These are phyloP conservation scores for Rhizopogon salebrosus DNA, from an alignment of 768 basidiomycete genomes.

Conservation along the genomic window DNA sequence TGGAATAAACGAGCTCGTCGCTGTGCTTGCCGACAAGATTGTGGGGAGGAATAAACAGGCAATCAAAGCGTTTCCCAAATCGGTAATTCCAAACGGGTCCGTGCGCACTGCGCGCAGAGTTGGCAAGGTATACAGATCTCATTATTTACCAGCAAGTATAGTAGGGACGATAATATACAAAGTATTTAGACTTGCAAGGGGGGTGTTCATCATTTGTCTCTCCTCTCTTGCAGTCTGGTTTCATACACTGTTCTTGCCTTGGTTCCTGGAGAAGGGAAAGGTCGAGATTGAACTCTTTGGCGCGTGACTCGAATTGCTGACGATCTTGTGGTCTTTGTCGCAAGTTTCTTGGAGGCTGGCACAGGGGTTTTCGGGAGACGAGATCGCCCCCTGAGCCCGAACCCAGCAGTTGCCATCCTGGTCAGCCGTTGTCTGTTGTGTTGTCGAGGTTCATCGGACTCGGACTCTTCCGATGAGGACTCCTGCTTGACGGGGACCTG, in stretches of 20 bases:
- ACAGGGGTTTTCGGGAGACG: not conserved
- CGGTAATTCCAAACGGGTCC: slow-evolving; percentile 11
- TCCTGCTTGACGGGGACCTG: not conserved
- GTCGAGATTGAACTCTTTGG: not conserved
- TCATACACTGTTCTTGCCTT: not conserved
- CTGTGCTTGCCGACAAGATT: slow-evolving; percentile 1
- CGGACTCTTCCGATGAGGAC: not conserved
- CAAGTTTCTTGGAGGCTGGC: not conserved
- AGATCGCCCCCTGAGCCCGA: not conserved
- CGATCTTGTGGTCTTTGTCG: not conserved
- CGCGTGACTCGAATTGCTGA: not conserved
- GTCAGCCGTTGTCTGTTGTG: slow-evolving; percentile 11
- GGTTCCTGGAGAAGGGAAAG: not conserved
- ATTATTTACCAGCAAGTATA: not conserved
- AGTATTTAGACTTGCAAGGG: not conserved
- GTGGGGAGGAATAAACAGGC: not conserved
- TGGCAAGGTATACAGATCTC: not conserved
- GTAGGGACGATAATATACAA: not conserved
- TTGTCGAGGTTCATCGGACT: slow-evolving; percentile 1
- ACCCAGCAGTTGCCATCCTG: slow-evolving; percentile 9
- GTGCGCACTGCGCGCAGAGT: slow-evolving; percentile 10
- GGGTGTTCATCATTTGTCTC: not conserved
- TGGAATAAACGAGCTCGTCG: not conserved
- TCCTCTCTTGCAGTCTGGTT: not conserved
- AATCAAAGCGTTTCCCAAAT: not conserved